A percentile compares a stretch with the other conserved stretches of the same genome.
Conservation (phyloP, 208 protist genomes). For the Porcisia hertigi region DNA sequence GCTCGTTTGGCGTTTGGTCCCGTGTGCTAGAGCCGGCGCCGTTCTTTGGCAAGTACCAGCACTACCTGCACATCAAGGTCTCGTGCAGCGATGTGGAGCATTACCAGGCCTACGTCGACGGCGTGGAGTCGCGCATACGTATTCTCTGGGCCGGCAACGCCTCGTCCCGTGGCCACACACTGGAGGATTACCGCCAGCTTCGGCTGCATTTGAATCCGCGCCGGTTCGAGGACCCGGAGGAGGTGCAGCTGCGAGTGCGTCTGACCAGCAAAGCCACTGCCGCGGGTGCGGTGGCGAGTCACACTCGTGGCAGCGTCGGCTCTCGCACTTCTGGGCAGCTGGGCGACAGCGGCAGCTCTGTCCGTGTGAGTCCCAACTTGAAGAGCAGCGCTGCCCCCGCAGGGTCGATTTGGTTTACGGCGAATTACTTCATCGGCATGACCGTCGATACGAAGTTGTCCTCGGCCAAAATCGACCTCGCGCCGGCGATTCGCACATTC, state of each 20-base stretch:
- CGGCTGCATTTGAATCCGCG: conserved; percentile 75
- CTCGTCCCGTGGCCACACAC: conserved; percentile 61
- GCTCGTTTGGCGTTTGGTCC: conserved; percentile 79
- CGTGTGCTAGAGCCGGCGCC: conserved; percentile 71
- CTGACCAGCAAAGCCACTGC: conserved; percentile 23
- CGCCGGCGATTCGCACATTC: conserved; percentile 70
- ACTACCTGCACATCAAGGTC: conserved; percentile 86
- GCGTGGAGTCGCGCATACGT: conserved; percentile 88
- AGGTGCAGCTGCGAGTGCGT: conserved; percentile 54
- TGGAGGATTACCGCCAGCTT: conserved; percentile 76
- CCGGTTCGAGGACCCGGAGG: conserved; percentile 81
- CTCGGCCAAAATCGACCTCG: conserved; percentile 61
- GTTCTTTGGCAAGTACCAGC: conserved; percentile 84
- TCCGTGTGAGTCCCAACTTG: background rate
- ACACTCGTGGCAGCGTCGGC: conserved; percentile 23
- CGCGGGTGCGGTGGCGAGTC: background rate
- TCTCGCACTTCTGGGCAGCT: conserved; percentile 22
- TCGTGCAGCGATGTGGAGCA: conserved; percentile 70
- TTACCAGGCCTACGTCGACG: conserved; percentile 85
- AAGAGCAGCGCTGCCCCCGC: conserved; percentile 11
- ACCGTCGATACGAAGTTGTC: conserved; percentile 62
- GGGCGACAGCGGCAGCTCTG: conserved; percentile 3
- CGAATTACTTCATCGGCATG: conserved; percentile 89
- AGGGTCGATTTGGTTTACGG: conserved; percentile 38
- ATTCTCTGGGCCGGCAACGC: conserved; percentile 83